Evolutionary conservation across 1,139 yeast genomes (phyloP), one percentile per base, ranked within the genome.

Genomic region (Nakaseomyces uthaithaninus): DNA sequence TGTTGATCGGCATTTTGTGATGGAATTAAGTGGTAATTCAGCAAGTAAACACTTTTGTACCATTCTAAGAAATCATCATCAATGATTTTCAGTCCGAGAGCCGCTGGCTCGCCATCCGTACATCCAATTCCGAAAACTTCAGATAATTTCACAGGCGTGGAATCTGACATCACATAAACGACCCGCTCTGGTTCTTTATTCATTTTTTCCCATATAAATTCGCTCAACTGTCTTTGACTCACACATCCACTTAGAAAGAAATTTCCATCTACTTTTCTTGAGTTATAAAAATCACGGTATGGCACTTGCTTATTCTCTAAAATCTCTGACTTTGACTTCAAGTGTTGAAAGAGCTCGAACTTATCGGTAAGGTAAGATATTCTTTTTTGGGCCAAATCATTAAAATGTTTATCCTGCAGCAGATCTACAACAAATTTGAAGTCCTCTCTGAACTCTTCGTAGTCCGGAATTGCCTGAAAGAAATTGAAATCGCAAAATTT

Each of bases 181-280:
- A 50, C 40, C 35, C 57, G 46, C 10, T 53, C 36, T 2, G 61
- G 56, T 37, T 58, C 62, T 6, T 37, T 37, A 31, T 54, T 77
- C 62, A 81, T 71, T 65, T 91, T 91, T 57, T 86, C 87, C 67
- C 93, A 91, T 60, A 91, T 91, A 60, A 84, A 91, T 51, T 97
- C 80, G 52, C 93, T 70, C 53, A 93, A 69, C 64, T 91, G 97
- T 62, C 91, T 86, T 62, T 91, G 97, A 57, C 89, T 87, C 93
- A 91, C 85, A 60, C 95, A 87, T 2, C 98, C 98, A 18, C 94
- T 83, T 60, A 91, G 94, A 59, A 89, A 95, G 51, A 89, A 89
- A 66, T 91, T 96, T 4, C 96, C 86, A 59, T 91, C 99, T 26
- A 91, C 97, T 61, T 91, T 91, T 66, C 98, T 77, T 35, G 87